Evolutionary conservation across 495 filamentous ascomycete species (phyloP).

Genomic region (Penicillium riverlandense): DNA sequence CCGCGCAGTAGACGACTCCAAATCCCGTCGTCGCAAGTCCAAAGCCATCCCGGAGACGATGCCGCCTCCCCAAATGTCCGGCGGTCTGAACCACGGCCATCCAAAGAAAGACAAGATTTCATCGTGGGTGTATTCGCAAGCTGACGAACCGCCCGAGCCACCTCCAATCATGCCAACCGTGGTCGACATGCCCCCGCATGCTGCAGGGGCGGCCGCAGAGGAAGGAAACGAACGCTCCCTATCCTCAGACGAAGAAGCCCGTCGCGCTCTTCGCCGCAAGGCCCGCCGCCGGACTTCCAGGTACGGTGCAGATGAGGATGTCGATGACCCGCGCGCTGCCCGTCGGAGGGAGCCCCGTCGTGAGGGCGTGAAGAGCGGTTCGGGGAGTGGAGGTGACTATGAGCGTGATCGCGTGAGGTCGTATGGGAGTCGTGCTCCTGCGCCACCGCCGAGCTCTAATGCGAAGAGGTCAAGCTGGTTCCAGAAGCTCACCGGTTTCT

Average conservation of each 20-base stretch:
- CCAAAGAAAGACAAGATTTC: conserved; percentile 47
- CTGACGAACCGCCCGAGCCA: conserved; percentile 50
- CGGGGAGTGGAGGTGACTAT: conserved; percentile 32
- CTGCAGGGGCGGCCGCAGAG: conserved; percentile 14
- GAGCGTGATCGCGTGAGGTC: conserved; percentile 34
- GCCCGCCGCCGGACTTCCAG: conserved; percentile 27
- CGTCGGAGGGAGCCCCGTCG: conserved; percentile 25
- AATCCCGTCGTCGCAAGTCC: conserved; percentile 24
- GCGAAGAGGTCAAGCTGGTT: conserved; percentile 42
- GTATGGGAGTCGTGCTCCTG: conserved; percentile 25
- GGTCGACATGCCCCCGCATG: conserved; percentile 42
- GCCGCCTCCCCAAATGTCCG: conserved; percentile 19
- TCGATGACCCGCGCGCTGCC: conserved; percentile 26
- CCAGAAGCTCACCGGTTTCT: conserved; percentile 36
- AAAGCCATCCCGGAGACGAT: conserved; percentile 12
- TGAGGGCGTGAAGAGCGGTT: conserved; percentile 30
- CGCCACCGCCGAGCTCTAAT: conserved; percentile 18
- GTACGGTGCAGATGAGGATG: conserved; percentile 33
- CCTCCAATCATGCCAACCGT: conserved; percentile 49
- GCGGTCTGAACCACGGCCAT: conserved; percentile 13
- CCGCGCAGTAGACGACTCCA: conserved; percentile 22
- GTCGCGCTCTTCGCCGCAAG: conserved; percentile 28
- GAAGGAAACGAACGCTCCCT: conserved; percentile 25
- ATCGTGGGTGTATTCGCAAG: conserved; percentile 53
- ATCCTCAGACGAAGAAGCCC: conserved; percentile 35